phyloP scores from a whole-genome alignment of 768 basidiomycete genomes.

The Phlebiopsis flavidoalba region DNA sequence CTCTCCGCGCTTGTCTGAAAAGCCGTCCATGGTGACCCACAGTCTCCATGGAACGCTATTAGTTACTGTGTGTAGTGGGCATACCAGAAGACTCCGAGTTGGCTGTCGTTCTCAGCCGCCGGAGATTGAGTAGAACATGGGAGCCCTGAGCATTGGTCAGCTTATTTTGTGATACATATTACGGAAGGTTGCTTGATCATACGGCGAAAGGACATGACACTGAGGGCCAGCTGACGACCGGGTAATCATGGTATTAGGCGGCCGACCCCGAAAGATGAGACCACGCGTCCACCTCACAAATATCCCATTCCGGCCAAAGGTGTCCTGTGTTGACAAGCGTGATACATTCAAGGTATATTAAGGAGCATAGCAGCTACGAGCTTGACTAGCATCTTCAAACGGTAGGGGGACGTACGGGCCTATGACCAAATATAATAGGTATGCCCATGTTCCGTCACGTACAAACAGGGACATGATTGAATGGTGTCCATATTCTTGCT shows the following conservation, averaged over 20 bases:
- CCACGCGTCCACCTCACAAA: constrained; percentile 14
- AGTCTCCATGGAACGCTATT: background rate
- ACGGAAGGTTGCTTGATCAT: background rate
- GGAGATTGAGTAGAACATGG: constrained; percentile 1
- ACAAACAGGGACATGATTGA: constrained; percentile 9
- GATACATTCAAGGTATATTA: constrained; percentile 19
- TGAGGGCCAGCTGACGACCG: background rate
- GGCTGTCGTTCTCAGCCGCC: background rate
- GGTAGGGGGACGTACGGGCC: background rate
- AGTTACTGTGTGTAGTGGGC: background rate
- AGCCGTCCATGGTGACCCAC: background rate
- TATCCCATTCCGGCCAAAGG: constrained; percentile 17
- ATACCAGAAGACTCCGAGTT: background rate
- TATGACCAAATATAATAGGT: constrained; percentile 8
- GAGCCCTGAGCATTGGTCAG: background rate
- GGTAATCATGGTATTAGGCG: too few species aligned
- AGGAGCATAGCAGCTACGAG: constrained; percentile 14
- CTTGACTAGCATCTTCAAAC: background rate
- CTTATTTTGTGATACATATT: too few species aligned
- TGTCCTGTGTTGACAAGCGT: constrained; percentile 11
- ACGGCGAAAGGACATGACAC: constrained; percentile 7
- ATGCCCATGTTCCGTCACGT: constrained; percentile 14
- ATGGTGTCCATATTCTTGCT: background rate
- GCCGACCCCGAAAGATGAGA: too few species aligned
- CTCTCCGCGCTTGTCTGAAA: background rate